Conservation (phyloP, 495 filamentous ascomycete genomes). For the Tuber indicum region DNA sequence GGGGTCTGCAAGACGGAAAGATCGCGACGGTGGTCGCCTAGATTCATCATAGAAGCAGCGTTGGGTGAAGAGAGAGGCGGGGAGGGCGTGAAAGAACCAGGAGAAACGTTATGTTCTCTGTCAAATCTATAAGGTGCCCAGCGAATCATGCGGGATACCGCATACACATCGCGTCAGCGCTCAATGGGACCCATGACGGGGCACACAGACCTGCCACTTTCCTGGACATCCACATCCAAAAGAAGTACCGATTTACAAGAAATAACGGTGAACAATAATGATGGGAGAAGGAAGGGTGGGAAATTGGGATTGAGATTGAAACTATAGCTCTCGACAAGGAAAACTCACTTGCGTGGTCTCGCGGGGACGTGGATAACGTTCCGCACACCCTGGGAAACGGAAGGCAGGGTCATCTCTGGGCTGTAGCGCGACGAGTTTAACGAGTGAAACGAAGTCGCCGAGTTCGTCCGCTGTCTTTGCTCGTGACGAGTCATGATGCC, state of each 20-base stretch:
- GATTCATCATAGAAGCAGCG: constrained; percentile 45
- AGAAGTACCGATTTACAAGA: neutral
- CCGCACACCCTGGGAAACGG: constrained; percentile 24
- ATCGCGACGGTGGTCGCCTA: constrained; percentile 58
- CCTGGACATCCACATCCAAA: neutral
- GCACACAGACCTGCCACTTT: constrained; percentile 14
- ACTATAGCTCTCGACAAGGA: constrained; percentile 12
- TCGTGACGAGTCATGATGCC: constrained; percentile 42
- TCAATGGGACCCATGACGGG: constrained; percentile 36
- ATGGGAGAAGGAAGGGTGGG: constrained; percentile 4
- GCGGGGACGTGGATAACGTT: constrained; percentile 41
- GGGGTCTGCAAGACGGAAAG: constrained; percentile 61
- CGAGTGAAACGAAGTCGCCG: constrained; percentile 42
- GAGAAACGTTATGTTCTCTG: constrained; percentile 43
- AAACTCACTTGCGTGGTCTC: constrained; percentile 41
- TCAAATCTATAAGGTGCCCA: constrained; percentile 39
- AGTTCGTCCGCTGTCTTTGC: constrained; percentile 40
- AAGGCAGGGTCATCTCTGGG: constrained; percentile 29
- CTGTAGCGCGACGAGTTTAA: constrained; percentile 32
- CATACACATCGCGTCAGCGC: constrained; percentile 39
- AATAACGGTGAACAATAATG: neutral
- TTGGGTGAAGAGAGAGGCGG: constrained; percentile 43
- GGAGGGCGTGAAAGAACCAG: constrained; percentile 42
- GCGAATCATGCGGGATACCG: constrained; percentile 30
- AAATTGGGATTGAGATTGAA: neutral